Percentiles rank a stretch among this genome's conserved stretches.
These are phyloP conservation scores for Platanthera guangdongensis DNA, from an alignment of 106 monocot genomes.

Conservation along the genomic window DNA sequence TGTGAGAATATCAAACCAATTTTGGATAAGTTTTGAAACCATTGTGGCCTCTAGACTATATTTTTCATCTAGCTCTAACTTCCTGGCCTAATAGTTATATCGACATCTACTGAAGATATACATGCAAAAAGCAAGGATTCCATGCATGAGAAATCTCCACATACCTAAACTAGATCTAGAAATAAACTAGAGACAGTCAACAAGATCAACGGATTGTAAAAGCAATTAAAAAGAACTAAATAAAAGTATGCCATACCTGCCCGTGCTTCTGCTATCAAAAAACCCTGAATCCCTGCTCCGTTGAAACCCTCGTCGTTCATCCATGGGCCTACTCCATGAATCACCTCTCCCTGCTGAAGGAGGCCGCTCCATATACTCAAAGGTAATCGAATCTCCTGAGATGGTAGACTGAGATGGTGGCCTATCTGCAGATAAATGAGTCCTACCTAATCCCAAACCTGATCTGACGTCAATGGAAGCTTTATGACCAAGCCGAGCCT, in stretches of 20 bases:
- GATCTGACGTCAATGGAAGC: slow-evolving; percentile 32
- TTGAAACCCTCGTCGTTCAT: slow-evolving; percentile 59
- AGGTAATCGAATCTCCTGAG: slow-evolving; percentile 45
- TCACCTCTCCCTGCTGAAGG: slow-evolving; percentile 62
- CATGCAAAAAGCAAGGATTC: too few species aligned
- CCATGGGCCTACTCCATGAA: slow-evolving; percentile 26
- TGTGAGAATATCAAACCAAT: too few species aligned
- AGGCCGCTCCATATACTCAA: slow-evolving; percentile 60
- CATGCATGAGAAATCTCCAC: too few species aligned
- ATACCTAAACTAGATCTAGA: too few species aligned
- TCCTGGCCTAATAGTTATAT: too few species aligned
- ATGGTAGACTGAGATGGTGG: slow-evolving; percentile 42
- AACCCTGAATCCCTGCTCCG: slow-evolving; percentile 40
- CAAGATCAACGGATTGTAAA: too few species aligned
- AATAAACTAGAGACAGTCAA: too few species aligned
- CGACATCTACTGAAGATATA: too few species aligned
- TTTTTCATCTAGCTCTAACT: too few species aligned
- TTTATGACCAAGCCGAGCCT: slow-evolving; percentile 67
- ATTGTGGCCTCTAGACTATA: too few species aligned
- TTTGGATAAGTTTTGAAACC: too few species aligned
- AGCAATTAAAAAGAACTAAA: too few species aligned
- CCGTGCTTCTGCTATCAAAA: slow-evolving; percentile 29
- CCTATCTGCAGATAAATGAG: slow-evolving; percentile 24
- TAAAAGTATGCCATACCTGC: slow-evolving; percentile 38
- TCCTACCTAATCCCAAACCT: slow-evolving; percentile 57